Evolutionary conservation across 352 stramenopile genomes (phyloP), one percentile per base, ranked within the genome.

Genomic region (Blastocystis sp.): DNA sequence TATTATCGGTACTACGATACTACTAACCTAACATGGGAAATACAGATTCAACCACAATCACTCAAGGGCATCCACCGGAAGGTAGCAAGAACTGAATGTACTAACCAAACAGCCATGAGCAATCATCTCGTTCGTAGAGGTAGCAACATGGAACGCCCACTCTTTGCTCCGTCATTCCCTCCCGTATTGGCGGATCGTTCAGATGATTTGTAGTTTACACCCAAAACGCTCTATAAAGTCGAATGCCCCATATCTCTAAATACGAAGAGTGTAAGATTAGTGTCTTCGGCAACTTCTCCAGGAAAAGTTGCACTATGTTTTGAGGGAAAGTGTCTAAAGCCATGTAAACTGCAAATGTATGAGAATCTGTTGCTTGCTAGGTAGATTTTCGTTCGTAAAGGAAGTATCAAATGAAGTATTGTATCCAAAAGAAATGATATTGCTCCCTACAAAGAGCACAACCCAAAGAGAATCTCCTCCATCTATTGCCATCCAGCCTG

Each of bases 151-250:
- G 20, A 61, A 18, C 37, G 29, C 37, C 50, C 70, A 3, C 59
- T 59, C 26, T 26, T 79, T 62, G 68, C 68, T 62, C 68, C 68
- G 2, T 18, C 18, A 56, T 79, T 79, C 37, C 26, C 23, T 41
- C 41, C 68, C 37, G 68, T 79, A 79, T 8, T 11, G 8, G 53
- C 39, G 20, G 0, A 43, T 41, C n/a, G 6, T 37, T 20, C 29
- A n/a, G n/a, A 34, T 80, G 8, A 18, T 23, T 63, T 62, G n/a
- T 80, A 80, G 70, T 80, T 64, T 54, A 80, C 39, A 45, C 70
- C 70, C 8, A 80, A 80, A 80, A 80, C 70, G 7, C n/a, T 80
- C 9, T 80, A 80, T 53, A 80, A 80, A 39, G 34, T 80, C n/a
- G 20, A 80, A 41, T 80, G 70, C 41, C 70, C 70, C 13, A 45